These are phyloP conservation scores for Chlamydomonas incerta DNA, from an alignment of 139 green algal genomes.

Conservation along the genomic window DNA sequence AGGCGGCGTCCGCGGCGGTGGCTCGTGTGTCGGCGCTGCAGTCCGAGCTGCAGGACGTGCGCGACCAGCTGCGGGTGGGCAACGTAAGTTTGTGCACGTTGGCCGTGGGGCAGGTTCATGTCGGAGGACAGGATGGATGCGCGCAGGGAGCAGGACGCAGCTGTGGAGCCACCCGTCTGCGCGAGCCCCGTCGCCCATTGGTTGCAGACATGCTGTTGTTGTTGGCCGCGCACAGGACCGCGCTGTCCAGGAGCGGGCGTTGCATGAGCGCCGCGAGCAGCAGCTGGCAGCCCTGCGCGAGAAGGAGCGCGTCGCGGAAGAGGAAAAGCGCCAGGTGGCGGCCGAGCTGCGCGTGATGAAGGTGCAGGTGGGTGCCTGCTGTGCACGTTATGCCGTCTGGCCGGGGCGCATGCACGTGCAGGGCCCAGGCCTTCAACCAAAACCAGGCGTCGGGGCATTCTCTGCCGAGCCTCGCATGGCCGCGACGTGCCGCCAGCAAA, in stretches of 20 bases:
- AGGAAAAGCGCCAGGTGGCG: not conserved
- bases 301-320: not conserved
- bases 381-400: too few species aligned
- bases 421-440: too few species aligned
- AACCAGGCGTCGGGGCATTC: too few species aligned
- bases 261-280: slow-evolving; percentile 9
- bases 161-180: too few species aligned
- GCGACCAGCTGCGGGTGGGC: not conserved
- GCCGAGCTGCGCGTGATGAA: slow-evolving; percentile 10
- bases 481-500: too few species aligned
- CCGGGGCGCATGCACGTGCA: too few species aligned
- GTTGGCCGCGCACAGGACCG: slow-evolving; percentile 8
- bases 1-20: not conserved
- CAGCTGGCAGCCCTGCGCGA: not conserved
- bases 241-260: not conserved
- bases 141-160: too few species aligned
- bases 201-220: too few species aligned
- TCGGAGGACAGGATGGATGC: too few species aligned
- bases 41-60: slow-evolving; percentile 1
- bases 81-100: not conserved
- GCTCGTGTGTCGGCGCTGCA: not conserved
- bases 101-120: too few species aligned
- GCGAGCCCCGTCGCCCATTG: too few species aligned
- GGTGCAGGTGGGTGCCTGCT: not conserved
- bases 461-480: too few species aligned